phyloP scores from a whole-genome alignment of 441 rosid genomes.

The Adansonia grandidieri region DNA sequence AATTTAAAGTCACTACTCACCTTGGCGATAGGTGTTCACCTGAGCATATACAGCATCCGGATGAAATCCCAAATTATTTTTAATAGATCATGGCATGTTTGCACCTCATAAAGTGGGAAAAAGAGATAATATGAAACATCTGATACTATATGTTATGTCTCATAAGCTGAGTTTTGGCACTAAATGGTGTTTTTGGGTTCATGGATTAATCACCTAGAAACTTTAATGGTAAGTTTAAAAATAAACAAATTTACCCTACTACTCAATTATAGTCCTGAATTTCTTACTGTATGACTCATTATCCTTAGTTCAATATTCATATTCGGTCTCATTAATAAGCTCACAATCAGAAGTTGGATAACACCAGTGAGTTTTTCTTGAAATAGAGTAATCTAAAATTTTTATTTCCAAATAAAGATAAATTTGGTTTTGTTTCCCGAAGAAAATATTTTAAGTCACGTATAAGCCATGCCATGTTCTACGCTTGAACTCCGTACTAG shows the following conservation, averaged over 20 bases:
- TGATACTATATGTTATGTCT: neutral
- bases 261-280: neutral
- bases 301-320: neutral
- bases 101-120: neutral
- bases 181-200: neutral
- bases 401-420: neutral
- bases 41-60: neutral
- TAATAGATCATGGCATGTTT: neutral
- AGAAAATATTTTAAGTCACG: neutral
- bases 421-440: neutral
- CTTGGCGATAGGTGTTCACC: neutral
- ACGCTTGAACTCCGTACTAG: neutral
- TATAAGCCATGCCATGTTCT: neutral
- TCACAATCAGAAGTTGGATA: neutral
- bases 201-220: neutral
- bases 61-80: neutral
- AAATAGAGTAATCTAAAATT: conserved; percentile 1
- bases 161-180: neutral
- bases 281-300: neutral
- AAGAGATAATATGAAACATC: neutral
- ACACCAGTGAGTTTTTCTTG: neutral
- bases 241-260: neutral
- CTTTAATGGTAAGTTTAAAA: neutral
- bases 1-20: neutral
- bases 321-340: neutral